Evolutionary conservation across 2,329 filamentous ascomycete species (phyloP), one percentile per base, ranked within the genome.

Genomic region (Achaetomium macrosporum): DNA sequence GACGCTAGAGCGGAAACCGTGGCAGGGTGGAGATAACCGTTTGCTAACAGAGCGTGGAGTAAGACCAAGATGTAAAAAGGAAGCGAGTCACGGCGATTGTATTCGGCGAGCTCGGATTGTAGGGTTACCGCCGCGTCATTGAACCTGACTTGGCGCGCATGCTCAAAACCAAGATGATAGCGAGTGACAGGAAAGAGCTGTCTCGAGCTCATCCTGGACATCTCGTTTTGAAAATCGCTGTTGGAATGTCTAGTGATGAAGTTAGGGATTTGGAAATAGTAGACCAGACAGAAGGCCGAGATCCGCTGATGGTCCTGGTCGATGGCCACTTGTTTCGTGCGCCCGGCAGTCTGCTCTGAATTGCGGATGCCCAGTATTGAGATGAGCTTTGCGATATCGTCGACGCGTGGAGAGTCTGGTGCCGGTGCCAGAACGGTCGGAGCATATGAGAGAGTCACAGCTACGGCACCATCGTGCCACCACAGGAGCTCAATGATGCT

Each of bases 31-130:
- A 90, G 71, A 50, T 78, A 81, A 19, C 79, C 81, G 58, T 87
- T 86, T 60, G 76, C 73, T 0, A 83, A 80, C 5, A 91, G 68
- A 15, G 75, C 76, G 47, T 85, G 77, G 5, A 88, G 69, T 59
- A 87, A 84, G 60, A 82, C 87, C 6, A 80, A 71, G 1, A 84
- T 62, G 0, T 68, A 64, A 57, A 83, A 88, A 5, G 78, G 69
- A 52, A 81, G 59, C 1, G 57, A 48, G 20, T 65, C 50, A 42
- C 65, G 65, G 1, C 59, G 47, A 15, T 67, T 58, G 60, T 65
- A 59, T 47, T 60, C 11, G 0, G 33, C 13, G 1, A 73, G 59
- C 8, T 64, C 64, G 7, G 59, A 57, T 17, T 69, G 68, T 39
- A 80, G 67, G 8, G 53, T 44, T 1, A 40, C 44, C 61, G 73